Conservation (phyloP, 2,329 filamentous ascomycete species). For the Fusarium sp. region DNA sequence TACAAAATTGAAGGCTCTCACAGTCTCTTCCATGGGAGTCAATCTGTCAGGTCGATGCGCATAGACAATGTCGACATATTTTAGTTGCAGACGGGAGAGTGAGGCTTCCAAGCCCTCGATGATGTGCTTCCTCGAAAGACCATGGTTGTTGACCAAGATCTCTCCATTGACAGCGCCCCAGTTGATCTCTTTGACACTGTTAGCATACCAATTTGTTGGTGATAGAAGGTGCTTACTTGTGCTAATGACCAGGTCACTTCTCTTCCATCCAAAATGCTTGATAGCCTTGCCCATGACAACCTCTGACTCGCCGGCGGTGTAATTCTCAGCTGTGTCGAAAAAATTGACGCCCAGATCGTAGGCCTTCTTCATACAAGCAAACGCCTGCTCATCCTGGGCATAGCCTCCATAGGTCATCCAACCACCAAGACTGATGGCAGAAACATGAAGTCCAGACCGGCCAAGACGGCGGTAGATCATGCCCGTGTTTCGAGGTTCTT, state of each 20-base stretch:
- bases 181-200: constrained; percentile 61
- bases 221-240: constrained; percentile 55
- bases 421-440: constrained; percentile 71
- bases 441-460: constrained; percentile 72
- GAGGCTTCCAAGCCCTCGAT: constrained; percentile 65
- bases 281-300: constrained; percentile 72
- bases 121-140: constrained; percentile 75
- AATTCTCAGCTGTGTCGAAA: constrained; percentile 70
- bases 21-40: constrained; percentile 77
- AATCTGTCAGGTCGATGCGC: constrained; percentile 75
- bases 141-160: constrained; percentile 72
- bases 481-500: constrained; percentile 56
- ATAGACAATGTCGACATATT: constrained; percentile 76
- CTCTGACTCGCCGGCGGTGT: constrained; percentile 71
- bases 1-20: constrained; percentile 76
- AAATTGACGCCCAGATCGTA: constrained; percentile 71
- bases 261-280: constrained; percentile 68
- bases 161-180: constrained; percentile 71
- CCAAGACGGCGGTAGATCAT: constrained; percentile 57
- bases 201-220: background rate
- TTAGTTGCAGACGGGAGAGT: constrained; percentile 65
- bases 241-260: constrained; percentile 69
- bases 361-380: constrained; percentile 70
- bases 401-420: constrained; percentile 76
- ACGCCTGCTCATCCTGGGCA: constrained; percentile 70